A percentile compares a stretch with the other conserved stretches of the same genome.
Evolutionary conservation across 2,329 filamentous ascomycete genomes (phyloP).

Genomic region (Alternaria arbusti): DNA sequence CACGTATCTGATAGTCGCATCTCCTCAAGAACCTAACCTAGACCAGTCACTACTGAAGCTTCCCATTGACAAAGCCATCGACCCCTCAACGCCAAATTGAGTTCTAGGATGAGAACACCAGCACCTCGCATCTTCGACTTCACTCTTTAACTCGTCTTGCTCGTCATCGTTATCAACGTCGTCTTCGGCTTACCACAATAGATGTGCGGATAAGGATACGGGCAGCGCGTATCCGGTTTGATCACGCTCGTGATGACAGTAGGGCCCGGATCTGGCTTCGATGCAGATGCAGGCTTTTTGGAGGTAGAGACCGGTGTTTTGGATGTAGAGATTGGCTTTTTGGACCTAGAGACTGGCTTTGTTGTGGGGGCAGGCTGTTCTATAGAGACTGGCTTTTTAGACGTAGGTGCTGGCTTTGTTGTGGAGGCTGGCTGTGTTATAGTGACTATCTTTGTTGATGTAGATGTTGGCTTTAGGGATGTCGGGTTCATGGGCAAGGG

Average conservation of each 20-base stretch:
- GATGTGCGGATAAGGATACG: constrained; percentile 37
- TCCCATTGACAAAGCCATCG: neutral
- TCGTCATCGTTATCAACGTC: constrained; percentile 5
- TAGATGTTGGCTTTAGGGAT: neutral
- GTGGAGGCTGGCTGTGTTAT: neutral
- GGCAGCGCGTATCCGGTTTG: constrained; percentile 28
- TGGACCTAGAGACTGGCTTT: neutral
- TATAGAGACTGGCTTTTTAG: no score
- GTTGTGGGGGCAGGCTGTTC: no score
- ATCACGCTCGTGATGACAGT: constrained; percentile 12
- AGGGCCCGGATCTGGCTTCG: neutral
- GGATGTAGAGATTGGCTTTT: no score
- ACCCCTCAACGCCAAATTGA: neutral
- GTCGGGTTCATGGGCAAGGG: neutral
- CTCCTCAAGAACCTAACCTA: neutral
- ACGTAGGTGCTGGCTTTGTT: neutral
- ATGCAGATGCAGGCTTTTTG: neutral
- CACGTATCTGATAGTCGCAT: neutral
- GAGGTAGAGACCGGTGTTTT: neutral
- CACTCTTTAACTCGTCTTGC: neutral
- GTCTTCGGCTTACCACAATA: constrained; percentile 25
- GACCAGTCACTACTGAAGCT: neutral
- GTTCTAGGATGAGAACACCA: neutral
- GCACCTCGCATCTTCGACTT: neutral
- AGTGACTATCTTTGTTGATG: neutral